Base-by-base conservation (phyloP, 345 rosid genomes). In the Jatropha curcas region DNA sequence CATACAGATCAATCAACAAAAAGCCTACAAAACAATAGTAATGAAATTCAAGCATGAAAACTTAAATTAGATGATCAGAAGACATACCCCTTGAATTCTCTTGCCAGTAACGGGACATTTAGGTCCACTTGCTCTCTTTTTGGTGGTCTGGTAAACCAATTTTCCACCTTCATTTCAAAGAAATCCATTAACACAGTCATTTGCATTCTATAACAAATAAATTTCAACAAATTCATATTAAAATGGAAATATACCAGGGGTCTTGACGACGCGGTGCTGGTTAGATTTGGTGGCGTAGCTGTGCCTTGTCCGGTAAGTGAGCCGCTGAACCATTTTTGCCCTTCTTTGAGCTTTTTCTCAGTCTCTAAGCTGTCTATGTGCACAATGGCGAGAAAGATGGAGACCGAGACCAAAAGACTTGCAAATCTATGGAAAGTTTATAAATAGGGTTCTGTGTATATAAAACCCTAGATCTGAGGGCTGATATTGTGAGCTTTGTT, bases 231-330 rank as follows among this genome's bases (percentile, higher is more conserved):
- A 6, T 27, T 39, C 11, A 17, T 17, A 48, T 17, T 48, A 17
- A 14, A 4, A 48, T 48, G 58, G 25, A 33, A 33, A 12, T 56
- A 34, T 80, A 91, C 95, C 98, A 3, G 98, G 98, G 35, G 97
- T 93, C 82, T 90, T 94, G 86, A 93, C 92, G 78, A 90, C 80
- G 70, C 94, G 82, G 80, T 93, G 96, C 88, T 93, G 97, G 83
- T 93, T 94, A 2, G 98, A 94, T 58, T 86, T 94, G 68, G 97
- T 94, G 82, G 97, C 98, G 64, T 94, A 94, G 84, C 97, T 91
- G 85, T 94, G 98, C 50, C 98, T 88, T 65, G 81, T 81, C 58
- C 98, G 88, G 79, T 92, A 92, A 0, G 92, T 91, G 4, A 94
- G 90, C 65, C 98, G 91, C 90, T 94, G 98, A 74, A 92, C 98